Conservation (phyloP, 2,329 filamentous ascomycete genomes). For the Nannizziopsis arthrosporioides region DNA sequence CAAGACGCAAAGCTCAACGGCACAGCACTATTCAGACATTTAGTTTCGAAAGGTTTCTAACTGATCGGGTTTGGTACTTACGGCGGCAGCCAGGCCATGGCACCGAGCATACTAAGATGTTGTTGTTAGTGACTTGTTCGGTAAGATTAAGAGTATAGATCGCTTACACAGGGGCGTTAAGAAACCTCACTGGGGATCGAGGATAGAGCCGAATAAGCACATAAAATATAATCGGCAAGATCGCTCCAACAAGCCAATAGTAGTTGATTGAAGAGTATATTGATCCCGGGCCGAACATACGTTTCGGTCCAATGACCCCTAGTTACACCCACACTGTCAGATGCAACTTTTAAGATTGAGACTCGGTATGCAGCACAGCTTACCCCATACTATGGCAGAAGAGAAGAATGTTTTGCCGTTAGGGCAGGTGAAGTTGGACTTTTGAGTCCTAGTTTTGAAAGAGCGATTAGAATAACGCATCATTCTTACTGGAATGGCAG, state of each 20-base stretch:
- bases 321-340: conserved; percentile 33
- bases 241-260: conserved; percentile 56
- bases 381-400: conserved; percentile 57
- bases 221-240: conserved; percentile 48
- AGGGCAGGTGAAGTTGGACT: conserved; percentile 47
- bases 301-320: conserved; percentile 53
- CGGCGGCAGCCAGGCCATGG: conserved; percentile 29
- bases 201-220: conserved; percentile 48
- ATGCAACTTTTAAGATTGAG: neutral
- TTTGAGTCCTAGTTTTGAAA: conserved; percentile 22
- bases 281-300: conserved; percentile 52
- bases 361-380: conserved; percentile 8
- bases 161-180: conserved; percentile 44
- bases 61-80: conserved; percentile 42
- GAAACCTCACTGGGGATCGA: conserved; percentile 48
- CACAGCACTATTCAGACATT: conserved; percentile 36
- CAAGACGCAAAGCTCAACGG: conserved; percentile 56
- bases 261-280: conserved; percentile 52
- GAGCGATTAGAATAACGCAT: neutral
- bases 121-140: neutral
- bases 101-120: conserved; percentile 19
- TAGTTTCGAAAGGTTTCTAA: conserved; percentile 27
- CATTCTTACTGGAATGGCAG: conserved; percentile 8
- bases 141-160: neutral
- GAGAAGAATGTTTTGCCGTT: conserved; percentile 49